Base-by-base conservation (phyloP, 306 rosid genomes). In the Alnus glutinosa region DNA sequence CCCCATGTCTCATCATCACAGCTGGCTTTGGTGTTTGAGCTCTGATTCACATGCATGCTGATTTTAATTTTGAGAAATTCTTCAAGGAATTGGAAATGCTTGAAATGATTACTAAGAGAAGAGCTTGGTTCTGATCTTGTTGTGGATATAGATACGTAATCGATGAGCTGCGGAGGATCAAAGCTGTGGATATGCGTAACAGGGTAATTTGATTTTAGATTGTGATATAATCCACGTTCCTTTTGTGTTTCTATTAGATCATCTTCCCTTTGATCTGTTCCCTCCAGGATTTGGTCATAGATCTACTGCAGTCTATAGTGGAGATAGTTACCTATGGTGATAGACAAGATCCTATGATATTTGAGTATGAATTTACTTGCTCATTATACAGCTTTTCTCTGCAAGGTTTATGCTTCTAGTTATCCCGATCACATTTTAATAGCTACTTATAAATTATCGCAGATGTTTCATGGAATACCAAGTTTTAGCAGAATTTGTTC, bases 381-480 rank as follows among this genome's bases (percentile, higher is more conserved):
- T 74, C 48, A 74, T 44, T 77, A 49, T 63, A 2, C 47, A 69
- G 76, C 74, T 79, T 13, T 9, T 59, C 44, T 50, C 58, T 55
- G 74, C 58, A 34, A 61, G 79, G 59, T 78, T 10, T 63, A 14
- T 36, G n/a, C 39, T 71, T 81, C 34, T 75, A 62, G 57, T 47
- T 63, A n/a, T 82, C 47, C 16, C 19, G 62, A 67, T 66, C 67
- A 77, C 34, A 15, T 28, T 66, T 46, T 83, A 23, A 15, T 48
- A 68, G 32, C 62, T 77, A 61, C 58, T 64, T 76, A 44, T 77
- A 61, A 71, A 73, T 18, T 55, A 75, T 74, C 85, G 85, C 90
- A 93, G 98, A 81, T 91, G 86, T 81, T 93, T 93, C 86, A 93
- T 93, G 98, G 98, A 93, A 75, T 80, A 75, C 80, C 97, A 93